phyloP scores from a whole-genome alignment of 2,329 filamentous ascomycete species.

The Chrysoporthe deuterocubensis region DNA sequence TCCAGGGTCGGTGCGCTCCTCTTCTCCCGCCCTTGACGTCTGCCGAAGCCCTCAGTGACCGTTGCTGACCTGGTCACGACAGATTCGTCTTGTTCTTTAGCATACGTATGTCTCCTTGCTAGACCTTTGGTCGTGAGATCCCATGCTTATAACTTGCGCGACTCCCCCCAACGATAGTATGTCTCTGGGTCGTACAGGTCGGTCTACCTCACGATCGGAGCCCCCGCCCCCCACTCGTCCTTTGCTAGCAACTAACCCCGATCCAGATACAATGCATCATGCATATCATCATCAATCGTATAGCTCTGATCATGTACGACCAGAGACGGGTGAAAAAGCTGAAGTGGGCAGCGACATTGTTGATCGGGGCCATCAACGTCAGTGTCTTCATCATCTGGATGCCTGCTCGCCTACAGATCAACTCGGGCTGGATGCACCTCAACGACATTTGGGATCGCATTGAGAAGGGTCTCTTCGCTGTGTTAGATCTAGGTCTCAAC shows the following conservation, averaged over 20 bases:
- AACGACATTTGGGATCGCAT: constrained; percentile 55
- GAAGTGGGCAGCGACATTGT: constrained; percentile 44
- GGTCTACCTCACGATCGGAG: background rate
- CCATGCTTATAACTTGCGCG: background rate
- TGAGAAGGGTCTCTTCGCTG: constrained; percentile 51
- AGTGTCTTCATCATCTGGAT: constrained; percentile 56
- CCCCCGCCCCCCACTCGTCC: background rate
- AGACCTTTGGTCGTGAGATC: background rate
- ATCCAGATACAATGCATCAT: constrained; percentile 49
- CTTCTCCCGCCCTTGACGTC: background rate
- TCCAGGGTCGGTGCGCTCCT: constrained; percentile 34
- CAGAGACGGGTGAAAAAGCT: constrained; percentile 40
- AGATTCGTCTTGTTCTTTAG: constrained; percentile 34
- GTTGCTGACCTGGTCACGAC: constrained; percentile 23
- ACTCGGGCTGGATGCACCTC: constrained; percentile 41
- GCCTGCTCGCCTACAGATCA: constrained; percentile 49
- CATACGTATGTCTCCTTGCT: constrained; percentile 30
- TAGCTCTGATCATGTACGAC: constrained; percentile 49
- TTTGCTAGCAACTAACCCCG: background rate
- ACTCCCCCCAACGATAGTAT: constrained; percentile 11
- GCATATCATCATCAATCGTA: constrained; percentile 56
- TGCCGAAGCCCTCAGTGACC: background rate
- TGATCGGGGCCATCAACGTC: constrained; percentile 52
- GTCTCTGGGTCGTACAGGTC: constrained; percentile 38
- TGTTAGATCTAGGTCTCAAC: constrained; percentile 50